Evolutionary conservation across 495 filamentous ascomycete species (phyloP), one percentile per base, ranked within the genome.

Genomic region (Hypoxylon rickii): DNA sequence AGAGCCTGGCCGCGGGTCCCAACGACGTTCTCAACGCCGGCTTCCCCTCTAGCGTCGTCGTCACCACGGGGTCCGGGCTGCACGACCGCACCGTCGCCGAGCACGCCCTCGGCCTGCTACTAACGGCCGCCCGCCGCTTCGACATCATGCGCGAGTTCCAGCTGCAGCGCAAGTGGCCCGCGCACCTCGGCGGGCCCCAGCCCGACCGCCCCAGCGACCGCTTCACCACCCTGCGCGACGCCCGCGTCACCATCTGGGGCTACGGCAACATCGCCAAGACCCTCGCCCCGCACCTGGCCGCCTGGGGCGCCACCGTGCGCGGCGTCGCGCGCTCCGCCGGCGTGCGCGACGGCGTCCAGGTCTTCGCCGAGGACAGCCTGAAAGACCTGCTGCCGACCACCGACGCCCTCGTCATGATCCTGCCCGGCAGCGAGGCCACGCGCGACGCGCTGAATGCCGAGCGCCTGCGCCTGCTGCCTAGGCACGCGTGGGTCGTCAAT

Each of bases 261-360:
- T 92, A 92, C 82, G 91, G 91, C 20, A 90, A 90, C 29, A 95
- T 95, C 45, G 89, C 88, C 37, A 70, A 86, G 75, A 85, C 89
- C 59, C 78, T 96, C 55, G 84, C 85, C 51, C 83, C 79, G 63
- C 83, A 87, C 40, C 84, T 90, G 1, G 73, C 76, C 37, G 87
- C 80, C 3, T 76, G 74, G 38, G 79, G 78, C 32, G 76, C 83
- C 22, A 68, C 48, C 0, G 75, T 77, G 1, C 59, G 56, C 38
- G 79, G 79, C 11, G 55, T 80, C 2, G 79, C 79, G 21, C 57
- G 79, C 1, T 72, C 77, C 32, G 73, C 68, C n/a, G 86, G 80
- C 16, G 87, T 89, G 0, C 77, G 80, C 47, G 80, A 85, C 46
- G 76, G 76, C 22, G 59, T 77, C 17, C 69, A 83, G 71, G 77